Percentiles rank a stretch among this genome's conserved stretches.
These are phyloP conservation scores for Lecanoromycetidae sp. DNA, from an alignment of 2,329 filamentous ascomycete species.

Conservation along the genomic window DNA sequence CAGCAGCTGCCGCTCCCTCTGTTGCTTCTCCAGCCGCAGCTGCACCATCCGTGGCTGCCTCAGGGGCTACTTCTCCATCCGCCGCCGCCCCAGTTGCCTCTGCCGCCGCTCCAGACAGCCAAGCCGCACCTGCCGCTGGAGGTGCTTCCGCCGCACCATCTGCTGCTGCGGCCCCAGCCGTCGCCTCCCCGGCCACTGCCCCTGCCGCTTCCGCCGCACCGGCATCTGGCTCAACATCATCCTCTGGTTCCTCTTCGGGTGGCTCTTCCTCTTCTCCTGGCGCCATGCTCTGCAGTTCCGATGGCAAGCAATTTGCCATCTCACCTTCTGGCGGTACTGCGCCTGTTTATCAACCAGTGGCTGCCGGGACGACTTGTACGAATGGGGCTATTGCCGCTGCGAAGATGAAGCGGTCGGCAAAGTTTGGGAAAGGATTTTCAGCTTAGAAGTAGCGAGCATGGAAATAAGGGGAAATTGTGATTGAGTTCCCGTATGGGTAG, in stretches of 20 bases:
- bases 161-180: conserved; percentile 20
- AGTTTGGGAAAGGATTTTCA: too few species aligned
- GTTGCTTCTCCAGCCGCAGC: conserved; percentile 13
- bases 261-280: conserved; percentile 4
- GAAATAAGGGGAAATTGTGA: too few species aligned
- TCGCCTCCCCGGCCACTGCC: conserved; percentile 2
- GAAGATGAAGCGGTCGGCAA: conserved; percentile 8
- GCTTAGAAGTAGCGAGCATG: too few species aligned
- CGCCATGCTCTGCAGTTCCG: conserved; percentile 13
- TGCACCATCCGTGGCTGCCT: conserved; percentile 7
- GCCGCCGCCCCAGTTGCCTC: conserved; percentile 9
- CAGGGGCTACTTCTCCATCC: neutral
- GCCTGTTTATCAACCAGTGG: conserved; percentile 14
- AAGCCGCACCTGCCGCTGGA: conserved; percentile 17
- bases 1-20: conserved; percentile 24
- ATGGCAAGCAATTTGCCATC: conserved; percentile 12
- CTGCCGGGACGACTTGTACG: conserved; percentile 11
- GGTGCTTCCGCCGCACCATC: conserved; percentile 7
- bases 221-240: too few species aligned
- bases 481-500: too few species aligned
- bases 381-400: conserved; percentile 10
- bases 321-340: conserved; percentile 7
- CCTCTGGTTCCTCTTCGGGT: conserved; percentile 1
- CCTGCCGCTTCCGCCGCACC: too few species aligned
- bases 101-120: neutral